Evolutionary conservation across 2,329 filamentous ascomycete genomes (phyloP).

Genomic region (Calonectria crousiana): DNA sequence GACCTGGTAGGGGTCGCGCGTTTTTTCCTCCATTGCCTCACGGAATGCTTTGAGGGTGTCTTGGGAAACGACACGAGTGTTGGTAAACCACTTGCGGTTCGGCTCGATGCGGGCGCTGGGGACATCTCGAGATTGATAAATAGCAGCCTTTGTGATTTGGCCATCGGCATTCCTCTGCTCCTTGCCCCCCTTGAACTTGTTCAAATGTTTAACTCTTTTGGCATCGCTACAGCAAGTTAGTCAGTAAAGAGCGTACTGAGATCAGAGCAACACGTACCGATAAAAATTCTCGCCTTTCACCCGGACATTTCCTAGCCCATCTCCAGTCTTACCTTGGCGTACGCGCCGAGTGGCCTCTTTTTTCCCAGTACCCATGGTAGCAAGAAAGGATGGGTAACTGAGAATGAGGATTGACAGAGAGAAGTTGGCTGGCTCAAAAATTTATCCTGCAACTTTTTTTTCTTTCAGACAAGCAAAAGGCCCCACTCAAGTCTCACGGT

Average conservation of each 20-base stretch:
- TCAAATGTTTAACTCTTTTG: conserved; percentile 90
- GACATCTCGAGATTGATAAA: conserved; percentile 84
- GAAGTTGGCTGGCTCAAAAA: conserved; percentile 38
- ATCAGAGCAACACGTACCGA: conserved; percentile 63
- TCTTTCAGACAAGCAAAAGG: conserved; percentile 31
- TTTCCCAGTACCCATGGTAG: conserved; percentile 86
- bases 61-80: conserved; percentile 90
- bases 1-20: conserved; percentile 91
- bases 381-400: conserved; percentile 37
- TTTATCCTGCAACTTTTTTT: conserved; percentile 45
- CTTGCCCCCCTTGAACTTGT: conserved; percentile 91
- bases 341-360: conserved; percentile 87
- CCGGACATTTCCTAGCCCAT: conserved; percentile 93
- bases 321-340: conserved; percentile 85
- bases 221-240: conserved; percentile 61
- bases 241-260: conserved; percentile 15
- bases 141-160: conserved; percentile 85
- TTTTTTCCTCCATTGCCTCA: conserved; percentile 90
- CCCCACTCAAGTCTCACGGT: conserved; percentile 39
- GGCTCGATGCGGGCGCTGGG: conserved; percentile 92
- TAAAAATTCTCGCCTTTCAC: conserved; percentile 99
- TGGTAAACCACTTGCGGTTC: conserved; percentile 98
- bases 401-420: conserved; percentile 31
- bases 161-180: conserved; percentile 85
- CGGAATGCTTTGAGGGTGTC: conserved; percentile 89